Evolutionary conservation across 2,329 filamentous ascomycete genomes (phyloP).

Genomic region (Xylariales sp.): DNA sequence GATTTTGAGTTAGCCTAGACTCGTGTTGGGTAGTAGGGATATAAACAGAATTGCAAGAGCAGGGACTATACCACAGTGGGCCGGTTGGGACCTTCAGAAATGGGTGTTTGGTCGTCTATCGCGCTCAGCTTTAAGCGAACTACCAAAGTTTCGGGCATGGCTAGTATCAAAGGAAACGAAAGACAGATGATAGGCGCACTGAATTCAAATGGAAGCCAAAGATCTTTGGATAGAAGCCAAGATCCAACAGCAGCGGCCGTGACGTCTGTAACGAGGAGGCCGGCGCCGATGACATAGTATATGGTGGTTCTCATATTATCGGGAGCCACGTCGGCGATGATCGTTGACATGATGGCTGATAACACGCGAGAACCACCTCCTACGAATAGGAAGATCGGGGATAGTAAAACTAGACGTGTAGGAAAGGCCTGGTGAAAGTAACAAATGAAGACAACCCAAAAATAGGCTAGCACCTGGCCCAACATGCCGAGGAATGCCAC

Average conservation of each 20-base stretch:
- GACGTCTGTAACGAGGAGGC: conserved; percentile 13
- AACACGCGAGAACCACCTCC: conserved; percentile 10
- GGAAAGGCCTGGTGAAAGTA: conserved; percentile 12
- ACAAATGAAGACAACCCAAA: conserved; percentile 10
- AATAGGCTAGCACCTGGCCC: conserved; percentile 13
- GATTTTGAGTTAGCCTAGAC: not conserved
- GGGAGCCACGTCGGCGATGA: conserved; percentile 15
- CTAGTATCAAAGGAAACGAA: conserved; percentile 2
- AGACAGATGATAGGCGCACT: conserved; percentile 7
- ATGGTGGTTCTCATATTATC: conserved; percentile 14
- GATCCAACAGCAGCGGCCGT: conserved; percentile 11
- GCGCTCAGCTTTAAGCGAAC: not conserved
- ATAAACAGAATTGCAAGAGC: not conserved
- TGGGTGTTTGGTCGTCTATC: not conserved
- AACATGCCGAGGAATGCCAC: conserved; percentile 14
- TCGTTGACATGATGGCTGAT: conserved; percentile 9
- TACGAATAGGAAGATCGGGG: conserved; percentile 8
- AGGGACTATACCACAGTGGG: not conserved
- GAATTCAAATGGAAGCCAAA: conserved; percentile 16
- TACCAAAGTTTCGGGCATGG: not conserved
- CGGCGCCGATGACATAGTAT: conserved; percentile 12
- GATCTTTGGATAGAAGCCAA: conserved; percentile 12
- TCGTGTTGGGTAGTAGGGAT: not conserved
- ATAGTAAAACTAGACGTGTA: conserved; percentile 11
- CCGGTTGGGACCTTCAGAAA: not conserved